Base-by-base conservation (phyloP, 768 basidiomycete genomes). In the Lactarius trivialis region DNA sequence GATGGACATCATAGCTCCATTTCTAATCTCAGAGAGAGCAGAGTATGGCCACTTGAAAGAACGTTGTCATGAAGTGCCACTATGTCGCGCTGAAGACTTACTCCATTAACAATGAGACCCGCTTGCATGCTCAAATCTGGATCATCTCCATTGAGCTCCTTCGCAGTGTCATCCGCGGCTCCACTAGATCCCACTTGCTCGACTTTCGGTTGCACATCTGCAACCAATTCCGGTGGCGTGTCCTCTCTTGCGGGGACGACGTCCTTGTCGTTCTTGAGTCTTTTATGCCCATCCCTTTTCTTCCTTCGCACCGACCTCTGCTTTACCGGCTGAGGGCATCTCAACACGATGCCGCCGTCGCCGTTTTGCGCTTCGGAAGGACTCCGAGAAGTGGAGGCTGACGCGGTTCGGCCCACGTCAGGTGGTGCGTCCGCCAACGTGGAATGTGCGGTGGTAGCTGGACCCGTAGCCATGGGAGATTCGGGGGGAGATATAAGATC, bases 1-100 rank as follows among this genome's bases (percentile, higher is more conserved):
- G 32, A 74, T 61, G 49, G 74, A 74, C 60, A 69, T 54, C 56
- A 66, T 60, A 4, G 61, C 68, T 34, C n/a, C 19, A 21, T 7
- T 1, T 36, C 49, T 64, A 2, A 64, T 33, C 43, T 30, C 32
- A 7, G 63, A 59, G 33, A 64, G 48, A 21, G 63, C 58, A 4
- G 63, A 56, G 26, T 60, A 64, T 12, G 45, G 30, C 63, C 61
- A 63, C 61, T 63, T 19, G 11, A 5, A 49, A 34, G 21, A 19
- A 48, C 41, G 21, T 39, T 12, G 24, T 58, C 61, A 12, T 45
- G 14, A 24, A 43, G n/a, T 5, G 8, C 32, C 26, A 21, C 14
- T 9, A 26, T 11, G 24, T 19, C 32, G 28, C 5, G 21, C 33
- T 28, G 5, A 45, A 55, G 1, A 64, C 57, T 8, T n/a, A 64